Conservation (phyloP, 345 rosid genomes). For the Euphorbia lathyris region DNA sequence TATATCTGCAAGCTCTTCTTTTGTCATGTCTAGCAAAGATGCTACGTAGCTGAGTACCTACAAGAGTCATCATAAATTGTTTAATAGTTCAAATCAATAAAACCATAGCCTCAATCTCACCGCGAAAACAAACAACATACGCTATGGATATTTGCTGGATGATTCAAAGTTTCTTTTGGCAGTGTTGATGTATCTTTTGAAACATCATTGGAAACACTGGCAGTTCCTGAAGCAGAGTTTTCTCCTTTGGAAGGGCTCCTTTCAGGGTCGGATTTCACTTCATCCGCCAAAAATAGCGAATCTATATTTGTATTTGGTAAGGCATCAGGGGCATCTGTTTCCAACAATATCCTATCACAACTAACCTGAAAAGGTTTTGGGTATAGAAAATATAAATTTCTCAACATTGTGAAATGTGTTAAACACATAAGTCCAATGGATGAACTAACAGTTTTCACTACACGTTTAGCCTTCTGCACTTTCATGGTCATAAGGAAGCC, state of each 20-base stretch:
- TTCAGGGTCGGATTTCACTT: constrained; percentile 41
- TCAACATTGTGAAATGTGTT: not conserved
- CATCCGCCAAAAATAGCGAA: constrained; percentile 44
- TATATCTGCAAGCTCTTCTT: constrained; percentile 62
- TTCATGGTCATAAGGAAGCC: constrained; percentile 84
- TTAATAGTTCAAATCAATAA: not conserved
- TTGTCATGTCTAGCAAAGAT: constrained; percentile 52
- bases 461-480: constrained; percentile 65
- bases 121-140: constrained; percentile 33
- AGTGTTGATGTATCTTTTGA: constrained; percentile 31
- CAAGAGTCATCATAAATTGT: not conserved
- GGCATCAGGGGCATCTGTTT: constrained; percentile 97
- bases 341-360: constrained; percentile 74
- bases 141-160: constrained; percentile 73
- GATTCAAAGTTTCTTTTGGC: constrained; percentile 64
- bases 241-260: constrained; percentile 28
- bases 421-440: constrained; percentile 9
- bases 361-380: constrained; percentile 50
- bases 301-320: constrained; percentile 49
- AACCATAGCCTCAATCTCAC: not conserved
- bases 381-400: constrained; percentile 11
- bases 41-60: constrained; percentile 72
- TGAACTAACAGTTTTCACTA: constrained; percentile 58
- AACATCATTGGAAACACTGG: too few relatives aligned
- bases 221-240: constrained; percentile 25